Evolutionary conservation across 1,284 basidiomycete genomes (phyloP), one percentile per base, ranked within the genome.

Genomic region (Porodaedalea pini): DNA sequence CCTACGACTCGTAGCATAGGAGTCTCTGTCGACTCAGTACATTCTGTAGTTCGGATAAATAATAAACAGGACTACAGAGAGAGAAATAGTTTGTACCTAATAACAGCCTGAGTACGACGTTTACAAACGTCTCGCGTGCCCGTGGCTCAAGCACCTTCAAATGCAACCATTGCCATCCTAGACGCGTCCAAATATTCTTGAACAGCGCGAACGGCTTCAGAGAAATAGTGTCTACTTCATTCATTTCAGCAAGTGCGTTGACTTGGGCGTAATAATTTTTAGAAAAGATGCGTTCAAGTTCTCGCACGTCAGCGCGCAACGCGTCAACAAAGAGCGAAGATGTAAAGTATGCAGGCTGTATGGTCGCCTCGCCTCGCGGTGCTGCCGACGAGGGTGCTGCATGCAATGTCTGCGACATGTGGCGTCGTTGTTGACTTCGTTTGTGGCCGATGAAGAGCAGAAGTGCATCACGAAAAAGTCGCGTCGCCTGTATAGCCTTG

Each of bases 331-430:
- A 91, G 23, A 85, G 67, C 0, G 85, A 88, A 1, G 87, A 90
- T 0, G 87, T 87, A 64, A 89, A 90, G 67, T 86, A 90, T 19
- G 76, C 72, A 0, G 86, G 86, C 65, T 91, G 88, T 2, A 90
- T 71, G 43, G 78, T 72, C 59, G 85, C 67, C 25, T 84, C 79
- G 11, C 88, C 85, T 8, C 83, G 77, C 50, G 67, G 64, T 8
- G 68, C 66, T 23, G 63, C 68, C 39, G 71, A 65, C 62, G 71
- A 73, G 8, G 58, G 54, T n/a, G 58, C 48, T 10, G 36, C 48
- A 40, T 31, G 32, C 15, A 32, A 4, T 36, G 25, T 21, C 15
- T 25, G 13, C 39, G 41, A 29, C 45, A 37, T 47, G 17, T n/a
- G 34, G 39, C n/a, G n/a, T n/a, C n/a, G n/a, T n/a, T n/a, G n/a